Evolutionary conservation across 2,329 filamentous ascomycete species (phyloP).

Genomic region (Ascosphaera pollenicola): DNA sequence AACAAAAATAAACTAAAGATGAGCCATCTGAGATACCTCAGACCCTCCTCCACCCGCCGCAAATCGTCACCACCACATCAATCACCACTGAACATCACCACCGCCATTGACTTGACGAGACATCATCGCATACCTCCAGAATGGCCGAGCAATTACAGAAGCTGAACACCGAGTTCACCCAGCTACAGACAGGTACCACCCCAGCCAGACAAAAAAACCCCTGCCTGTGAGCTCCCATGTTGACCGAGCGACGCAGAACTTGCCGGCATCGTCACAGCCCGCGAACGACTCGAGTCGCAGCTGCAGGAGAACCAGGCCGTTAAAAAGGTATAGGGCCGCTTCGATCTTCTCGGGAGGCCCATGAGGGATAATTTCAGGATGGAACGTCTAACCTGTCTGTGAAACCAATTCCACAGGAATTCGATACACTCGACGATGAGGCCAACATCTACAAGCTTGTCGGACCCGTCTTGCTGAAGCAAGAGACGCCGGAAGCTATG

Average conservation of each 20-base stretch:
- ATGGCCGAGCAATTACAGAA: conserved; percentile 76
- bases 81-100: no score
- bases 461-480: conserved; percentile 80
- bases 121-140: no score
- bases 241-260: conserved; percentile 39
- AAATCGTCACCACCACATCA: conserved; percentile 1
- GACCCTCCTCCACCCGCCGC: not conserved
- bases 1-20: no score
- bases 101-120: not conserved
- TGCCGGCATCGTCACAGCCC: conserved; percentile 49
- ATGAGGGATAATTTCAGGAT: no score
- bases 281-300: conserved; percentile 81
- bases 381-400: conserved; percentile 1
- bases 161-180: conserved; percentile 50
- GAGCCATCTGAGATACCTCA: no score
- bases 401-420: conserved; percentile 38
- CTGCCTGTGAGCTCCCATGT: not conserved
- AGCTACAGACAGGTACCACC: not conserved
- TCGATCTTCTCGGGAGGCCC: no score
- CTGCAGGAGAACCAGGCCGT: conserved; percentile 83
- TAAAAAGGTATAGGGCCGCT: conserved; percentile 37
- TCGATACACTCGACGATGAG: conserved; percentile 52
- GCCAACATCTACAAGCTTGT: conserved; percentile 92
- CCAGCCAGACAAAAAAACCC: not conserved
- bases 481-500: conserved; percentile 75